Percentiles rank a stretch among this genome's conserved stretches.
These are phyloP conservation scores for Claviceps paspali DNA, from an alignment of 2,329 filamentous ascomycete genomes.

Conservation along the genomic window DNA sequence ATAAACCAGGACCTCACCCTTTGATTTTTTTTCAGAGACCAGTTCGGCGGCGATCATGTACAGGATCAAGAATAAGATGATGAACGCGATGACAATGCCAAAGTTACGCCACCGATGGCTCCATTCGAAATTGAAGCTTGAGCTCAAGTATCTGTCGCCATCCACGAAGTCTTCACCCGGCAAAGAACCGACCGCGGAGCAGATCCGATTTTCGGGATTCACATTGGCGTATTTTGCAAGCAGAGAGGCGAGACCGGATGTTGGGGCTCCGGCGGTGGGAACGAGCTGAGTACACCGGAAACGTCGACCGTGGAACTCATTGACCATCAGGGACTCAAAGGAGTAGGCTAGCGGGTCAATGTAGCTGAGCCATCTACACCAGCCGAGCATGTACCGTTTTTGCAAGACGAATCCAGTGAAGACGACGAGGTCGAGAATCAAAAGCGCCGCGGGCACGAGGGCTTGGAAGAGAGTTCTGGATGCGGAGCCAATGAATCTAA, in stretches of 20 bases:
- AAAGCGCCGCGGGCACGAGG: conserved; percentile 42
- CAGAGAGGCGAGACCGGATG: conserved; percentile 1
- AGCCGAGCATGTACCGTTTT: conserved; percentile 55
- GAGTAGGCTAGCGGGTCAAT: conserved; percentile 66
- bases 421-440: conserved; percentile 52
- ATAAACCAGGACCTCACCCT: conserved; percentile 64
- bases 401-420: conserved; percentile 57
- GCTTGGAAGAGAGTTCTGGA: conserved; percentile 55
- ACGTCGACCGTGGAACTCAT: conserved; percentile 57
- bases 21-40: conserved; percentile 52
- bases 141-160: conserved; percentile 41
- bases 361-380: conserved; percentile 75
- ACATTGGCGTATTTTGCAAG: conserved; percentile 12
- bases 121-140: conserved; percentile 40
- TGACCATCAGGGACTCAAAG: conserved; percentile 69
- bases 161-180: conserved; percentile 35
- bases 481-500: conserved; percentile 64
- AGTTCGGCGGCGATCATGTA: conserved; percentile 54
- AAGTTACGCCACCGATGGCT: conserved; percentile 55
- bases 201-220: conserved; percentile 31
- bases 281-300: conserved; percentile 38
- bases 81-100: conserved; percentile 52
- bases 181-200: conserved; percentile 42
- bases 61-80: conserved; percentile 41
- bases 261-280: conserved; percentile 17